Conservation (phyloP, 2,329 filamentous ascomycete genomes). For the Aspergillus jensenii region DNA sequence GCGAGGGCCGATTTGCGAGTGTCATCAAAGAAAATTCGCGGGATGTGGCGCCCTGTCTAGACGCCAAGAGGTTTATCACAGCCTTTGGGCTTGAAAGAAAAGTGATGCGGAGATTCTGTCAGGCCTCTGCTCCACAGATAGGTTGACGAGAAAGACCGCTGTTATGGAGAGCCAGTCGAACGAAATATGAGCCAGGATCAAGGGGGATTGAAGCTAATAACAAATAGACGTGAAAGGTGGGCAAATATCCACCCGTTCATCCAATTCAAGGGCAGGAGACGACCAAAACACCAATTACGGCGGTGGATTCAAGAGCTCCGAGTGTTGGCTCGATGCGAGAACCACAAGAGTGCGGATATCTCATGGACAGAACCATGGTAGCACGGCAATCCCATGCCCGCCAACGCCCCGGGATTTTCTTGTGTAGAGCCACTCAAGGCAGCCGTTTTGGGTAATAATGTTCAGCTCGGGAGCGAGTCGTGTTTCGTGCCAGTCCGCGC, state of each 20-base stretch:
- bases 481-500: conserved; percentile 3
- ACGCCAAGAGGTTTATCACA: conserved; percentile 14
- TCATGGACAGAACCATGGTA: conserved; percentile 6
- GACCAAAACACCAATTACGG: conserved; percentile 8
- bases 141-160: neutral
- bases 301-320: neutral
- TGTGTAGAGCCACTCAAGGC: neutral
- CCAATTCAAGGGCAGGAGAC: neutral
- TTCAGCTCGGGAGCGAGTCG: neutral
- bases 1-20: conserved; percentile 5
- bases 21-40: conserved; percentile 6
- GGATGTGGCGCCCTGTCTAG: conserved; percentile 9
- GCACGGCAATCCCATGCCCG: conserved; percentile 2
- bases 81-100: conserved; percentile 6
- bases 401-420: neutral
- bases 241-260: conserved; percentile 5
- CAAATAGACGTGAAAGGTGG: conserved; percentile 1
- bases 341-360: conserved; percentile 1
- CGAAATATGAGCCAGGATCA: conserved; percentile 9
- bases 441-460: neutral
- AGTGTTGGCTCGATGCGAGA: conserved; percentile 11
- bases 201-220: conserved; percentile 8
- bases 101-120: conserved; percentile 9
- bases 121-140: conserved; percentile 5
- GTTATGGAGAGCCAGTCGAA: conserved; percentile 1